Evolutionary conservation across 805 yeast species (phyloP).

Genomic region (Candida awuae): DNA sequence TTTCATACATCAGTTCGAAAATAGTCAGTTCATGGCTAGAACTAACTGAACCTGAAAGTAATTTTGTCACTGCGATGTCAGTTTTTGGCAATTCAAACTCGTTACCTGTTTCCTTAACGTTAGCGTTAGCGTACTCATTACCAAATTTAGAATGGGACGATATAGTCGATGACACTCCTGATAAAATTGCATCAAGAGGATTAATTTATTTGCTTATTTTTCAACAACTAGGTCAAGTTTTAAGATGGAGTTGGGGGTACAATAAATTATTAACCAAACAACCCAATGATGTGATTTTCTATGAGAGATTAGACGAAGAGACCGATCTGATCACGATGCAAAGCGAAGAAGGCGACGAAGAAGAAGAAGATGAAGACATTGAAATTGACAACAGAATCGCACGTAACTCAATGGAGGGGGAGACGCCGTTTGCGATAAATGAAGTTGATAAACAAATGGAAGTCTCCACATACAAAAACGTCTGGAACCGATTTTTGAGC

Average conservation of each 20-base stretch:
- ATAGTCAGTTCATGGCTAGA: conserved; percentile 43
- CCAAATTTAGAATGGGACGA: conserved; percentile 75
- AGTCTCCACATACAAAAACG: conserved; percentile 1
- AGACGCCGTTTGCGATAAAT: neutral
- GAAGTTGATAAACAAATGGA: conserved; percentile 5
- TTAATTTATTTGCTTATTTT: conserved; percentile 64
- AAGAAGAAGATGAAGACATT: conserved; percentile 6
- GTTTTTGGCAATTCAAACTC: conserved; percentile 95
- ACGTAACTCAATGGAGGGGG: neutral
- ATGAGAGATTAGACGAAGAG: conserved; percentile 3
- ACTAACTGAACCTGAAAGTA: conserved; percentile 68
- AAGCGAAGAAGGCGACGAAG: conserved; percentile 15
- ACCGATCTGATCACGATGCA: neutral
- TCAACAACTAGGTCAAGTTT: conserved; percentile 76
- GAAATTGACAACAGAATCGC: neutral
- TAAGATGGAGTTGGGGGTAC: conserved; percentile 86
- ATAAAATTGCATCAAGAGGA: conserved; percentile 72
- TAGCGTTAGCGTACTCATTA: conserved; percentile 68
- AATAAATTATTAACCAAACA: conserved; percentile 56
- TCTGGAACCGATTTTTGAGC: conserved; percentile 12
- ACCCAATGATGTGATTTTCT: conserved; percentile 29
- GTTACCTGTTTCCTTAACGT: conserved; percentile 82
- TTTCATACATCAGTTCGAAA: conserved; percentile 59
- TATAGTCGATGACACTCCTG: conserved; percentile 54
- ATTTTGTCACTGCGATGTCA: conserved; percentile 94